A percentile compares a stretch with the other conserved stretches of the same genome.
Conservation (phyloP, 2,329 filamentous ascomycete species). For the Colletotrichum sp. region DNA sequence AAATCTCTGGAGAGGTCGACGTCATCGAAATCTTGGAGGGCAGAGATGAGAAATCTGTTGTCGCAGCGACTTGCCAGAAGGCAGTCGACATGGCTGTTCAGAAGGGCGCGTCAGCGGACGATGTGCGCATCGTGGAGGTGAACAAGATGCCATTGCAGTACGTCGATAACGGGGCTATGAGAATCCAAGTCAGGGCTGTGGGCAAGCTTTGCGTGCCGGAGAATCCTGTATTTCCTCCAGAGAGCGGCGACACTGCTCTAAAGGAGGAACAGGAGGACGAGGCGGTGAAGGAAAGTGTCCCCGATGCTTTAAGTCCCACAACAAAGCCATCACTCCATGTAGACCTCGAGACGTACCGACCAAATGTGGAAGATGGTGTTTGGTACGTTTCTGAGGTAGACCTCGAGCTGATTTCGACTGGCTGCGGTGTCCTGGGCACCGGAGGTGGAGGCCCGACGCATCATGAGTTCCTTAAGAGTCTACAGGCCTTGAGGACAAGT, state of each 20-base stretch:
- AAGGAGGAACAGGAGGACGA: slow-evolving; percentile 22
- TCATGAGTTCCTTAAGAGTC: slow-evolving; percentile 23
- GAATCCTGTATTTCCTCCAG: slow-evolving; percentile 20
- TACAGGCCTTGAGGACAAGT: slow-evolving; percentile 20
- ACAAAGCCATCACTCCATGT: slow-evolving; percentile 35
- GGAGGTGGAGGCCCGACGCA: slow-evolving; percentile 27
- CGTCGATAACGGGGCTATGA: slow-evolving; percentile 36
- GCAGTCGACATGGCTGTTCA: slow-evolving; percentile 16
- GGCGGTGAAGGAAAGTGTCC: slow-evolving; percentile 30
- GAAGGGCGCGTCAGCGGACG: slow-evolving; percentile 20
- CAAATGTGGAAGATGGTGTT: not conserved
- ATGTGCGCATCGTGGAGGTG: slow-evolving; percentile 49
- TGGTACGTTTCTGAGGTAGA: slow-evolving; percentile 26
- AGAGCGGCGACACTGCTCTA: slow-evolving; percentile 15
- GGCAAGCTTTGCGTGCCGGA: slow-evolving; percentile 35
- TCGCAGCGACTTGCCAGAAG: slow-evolving; percentile 42
- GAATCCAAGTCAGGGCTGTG: slow-evolving; percentile 38
- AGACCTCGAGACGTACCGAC: slow-evolving; percentile 29
- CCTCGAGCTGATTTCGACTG: slow-evolving; percentile 25
- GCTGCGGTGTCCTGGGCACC: slow-evolving; percentile 27
- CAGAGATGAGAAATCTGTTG: slow-evolving; percentile 38
- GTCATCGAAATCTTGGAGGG: slow-evolving; percentile 51
- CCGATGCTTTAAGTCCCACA: slow-evolving; percentile 31
- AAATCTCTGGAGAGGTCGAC: slow-evolving; percentile 58
- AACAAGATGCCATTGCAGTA: slow-evolving; percentile 46